Evolutionary conservation across 805 yeast species (phyloP), one percentile per base, ranked within the genome.

Genomic region (Nakazawaea laoshanensis): DNA sequence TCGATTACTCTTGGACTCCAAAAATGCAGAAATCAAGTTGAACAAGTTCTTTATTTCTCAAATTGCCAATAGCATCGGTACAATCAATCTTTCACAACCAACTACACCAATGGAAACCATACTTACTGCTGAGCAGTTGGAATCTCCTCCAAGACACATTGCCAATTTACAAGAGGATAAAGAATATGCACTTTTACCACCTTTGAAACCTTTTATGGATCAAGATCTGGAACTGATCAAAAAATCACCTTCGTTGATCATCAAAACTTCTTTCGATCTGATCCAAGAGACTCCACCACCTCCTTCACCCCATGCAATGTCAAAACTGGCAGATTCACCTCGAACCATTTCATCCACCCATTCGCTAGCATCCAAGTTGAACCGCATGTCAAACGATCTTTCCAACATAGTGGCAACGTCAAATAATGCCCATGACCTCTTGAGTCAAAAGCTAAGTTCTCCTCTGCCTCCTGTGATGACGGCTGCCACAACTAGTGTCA

Each of bases 1-100:
- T 14, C 67, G 79, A 20, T 47, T 73, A 43, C 50, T 74, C 19
- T 53, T 73, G 32, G 78, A 71, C 41, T 55, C 65, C 2, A 73
- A 67, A 40, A 56, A 59, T 16, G 69, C 77, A 1, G 55, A 58
- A 33, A 50, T 61, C 43, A 55, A 55, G 26, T 55, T 69, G 34
- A 63, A 64, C 37, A 62, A 59, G 35, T 68, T 54, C 36, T 39
- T 59, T 34, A 58, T 58, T 12, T 49, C 48, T 33, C 51, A 50
- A 34, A 57, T 58, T 54, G 49, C 62, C 2, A 59, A 57, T 23
- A 56, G 60, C 37, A 57, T 58, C 5, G 54, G 61, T 3, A 48
- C 47, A 9, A 54, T 58, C 59, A 54, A 53, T 29, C 35, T 56
- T 13, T 26, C 29, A 8, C 30, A 19, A 32, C 16, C n/a, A n/a